Evolutionary conservation across 2,329 filamentous ascomycete genomes (phyloP), one percentile per base, ranked within the genome.

Genomic region (Harringtonia aguacate): DNA sequence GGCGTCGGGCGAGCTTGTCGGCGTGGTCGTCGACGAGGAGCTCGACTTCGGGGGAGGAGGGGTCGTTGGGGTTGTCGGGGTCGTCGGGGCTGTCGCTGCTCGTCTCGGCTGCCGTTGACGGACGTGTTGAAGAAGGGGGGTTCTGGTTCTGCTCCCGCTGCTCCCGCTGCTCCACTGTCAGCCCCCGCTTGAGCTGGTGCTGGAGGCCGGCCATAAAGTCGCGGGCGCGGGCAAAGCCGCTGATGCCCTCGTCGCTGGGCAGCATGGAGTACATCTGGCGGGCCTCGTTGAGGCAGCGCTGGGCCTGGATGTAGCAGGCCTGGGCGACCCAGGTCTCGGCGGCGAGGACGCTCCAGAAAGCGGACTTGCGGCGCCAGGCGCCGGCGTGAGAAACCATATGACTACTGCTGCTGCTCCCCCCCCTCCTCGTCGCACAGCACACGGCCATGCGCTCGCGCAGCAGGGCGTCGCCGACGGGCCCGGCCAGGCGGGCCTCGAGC

Each of bases 391-490:
- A 84, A n/a, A n/a, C n/a, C n/a, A n/a, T n/a, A n/a, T n/a, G n/a
- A n/a, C n/a, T n/a, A n/a, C n/a, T n/a, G n/a, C n/a, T n/a, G n/a
- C n/a, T n/a, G n/a, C n/a, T n/a, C n/a, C n/a, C n/a, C n/a, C 83
- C 33, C 94, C 71, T 20, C 90, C 72, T 84, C 81, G 84, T 80
- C 1, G 78, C 77, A 62, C 90, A 95, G 64, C 86, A 95, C 3
- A 84, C 78, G 0, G 86, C 85, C 18, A 95, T 75, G 30, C 92
- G 79, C 63, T 98, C 90, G 43, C 83, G 87, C 53, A 95, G 70
- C 13, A 98, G 72, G 0, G 86, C 86, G 48, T 90, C 84, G 4
- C 87, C 88, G 2, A 92, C 69, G 1, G 71, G 67, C 0, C 86
- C 87, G 0, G 87, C 68, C 18, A 95, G 72, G 38, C 79, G 81